Evolutionary conservation across 176 grass and related monocot genomes (phyloP).

Genomic region (Ampelocalamus luodianensis): DNA sequence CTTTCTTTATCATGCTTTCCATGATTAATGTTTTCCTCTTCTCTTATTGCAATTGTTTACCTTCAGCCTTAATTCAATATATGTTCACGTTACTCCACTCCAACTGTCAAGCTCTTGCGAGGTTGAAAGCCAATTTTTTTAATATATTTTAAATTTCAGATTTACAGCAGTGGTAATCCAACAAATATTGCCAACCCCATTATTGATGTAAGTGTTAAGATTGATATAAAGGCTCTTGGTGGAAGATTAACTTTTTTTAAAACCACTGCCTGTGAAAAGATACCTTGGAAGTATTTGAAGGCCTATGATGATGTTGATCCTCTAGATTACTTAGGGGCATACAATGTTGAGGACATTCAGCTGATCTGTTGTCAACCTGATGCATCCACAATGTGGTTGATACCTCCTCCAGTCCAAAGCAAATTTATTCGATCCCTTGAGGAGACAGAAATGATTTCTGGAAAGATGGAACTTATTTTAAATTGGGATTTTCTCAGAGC

Average conservation of each 20-base stretch:
- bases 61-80: neutral
- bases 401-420: conserved; percentile 78
- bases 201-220: conserved; percentile 89
- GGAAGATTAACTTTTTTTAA: conserved; percentile 83
- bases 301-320: conserved; percentile 65
- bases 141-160: conserved; percentile 60
- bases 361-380: conserved; percentile 96
- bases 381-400: conserved; percentile 86
- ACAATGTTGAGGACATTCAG: conserved; percentile 95
- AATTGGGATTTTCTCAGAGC: conserved; percentile 91
- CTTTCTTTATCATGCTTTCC: too few relatives aligned
- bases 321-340: conserved; percentile 72
- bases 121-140: conserved; percentile 28
- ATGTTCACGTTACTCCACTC: neutral
- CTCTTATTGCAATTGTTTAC: conserved; percentile 20
- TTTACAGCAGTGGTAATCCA: conserved; percentile 97
- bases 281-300: conserved; percentile 70
- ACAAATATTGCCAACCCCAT: conserved; percentile 99
- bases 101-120: neutral
- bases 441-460: conserved; percentile 53
- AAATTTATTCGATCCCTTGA: conserved; percentile 74
- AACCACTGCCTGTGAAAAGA: conserved; percentile 81
- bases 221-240: conserved; percentile 93
- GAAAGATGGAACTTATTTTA: conserved; percentile 73
- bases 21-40: neutral